Evolutionary conservation across 306 rosid species (phyloP), one percentile per base, ranked within the genome.

Genomic region (Medicago lupulina): DNA sequence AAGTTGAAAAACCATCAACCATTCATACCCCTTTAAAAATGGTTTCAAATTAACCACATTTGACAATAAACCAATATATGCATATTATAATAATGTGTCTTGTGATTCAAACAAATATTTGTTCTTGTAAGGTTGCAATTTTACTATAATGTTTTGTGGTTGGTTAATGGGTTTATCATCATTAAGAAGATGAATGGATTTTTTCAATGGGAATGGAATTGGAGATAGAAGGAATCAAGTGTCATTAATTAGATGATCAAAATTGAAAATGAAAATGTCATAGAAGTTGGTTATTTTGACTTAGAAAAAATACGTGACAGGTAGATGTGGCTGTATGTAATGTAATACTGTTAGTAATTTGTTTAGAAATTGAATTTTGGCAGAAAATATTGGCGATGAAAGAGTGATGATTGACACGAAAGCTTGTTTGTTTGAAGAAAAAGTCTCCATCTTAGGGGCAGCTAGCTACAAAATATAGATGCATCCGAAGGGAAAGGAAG

Each of bases 1-100:
- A 28, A 83, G 89, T 59, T 64, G 83, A 36, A 91, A 80, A 64
- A 89, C 66, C 93, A 89, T 89, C 41, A 68, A 75, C 55, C 54
- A 73, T 81, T 62, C 46, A 34, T 53, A 14, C 36, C 53, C 34
- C n/a, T 49, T 49, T 53, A 53, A 54, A 18, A 18, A 18, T 54
- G 61, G 61, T 16, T 51, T 51, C 36, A 21, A 49, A 49, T 49
- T 14, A 49, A 47, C 7, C 53, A 9, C 17, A 14, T 47, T 50
- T n/a, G 3, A 50, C 8, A 50, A 50, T 2, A 9, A 44, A 44
- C 49, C 11, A 44, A 44, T 44, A 4, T 44, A 50, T 49, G 10
- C n/a, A 19, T n/a, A 5, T 51, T 15, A 8, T 21, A 21, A 21
- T 28, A 28, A 28, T 28, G 31, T 28, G 31, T 28, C 31, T 28